phyloP scores from a whole-genome alignment of 2,329 filamentous ascomycete genomes.

The Hirsutella thompsonii region DNA sequence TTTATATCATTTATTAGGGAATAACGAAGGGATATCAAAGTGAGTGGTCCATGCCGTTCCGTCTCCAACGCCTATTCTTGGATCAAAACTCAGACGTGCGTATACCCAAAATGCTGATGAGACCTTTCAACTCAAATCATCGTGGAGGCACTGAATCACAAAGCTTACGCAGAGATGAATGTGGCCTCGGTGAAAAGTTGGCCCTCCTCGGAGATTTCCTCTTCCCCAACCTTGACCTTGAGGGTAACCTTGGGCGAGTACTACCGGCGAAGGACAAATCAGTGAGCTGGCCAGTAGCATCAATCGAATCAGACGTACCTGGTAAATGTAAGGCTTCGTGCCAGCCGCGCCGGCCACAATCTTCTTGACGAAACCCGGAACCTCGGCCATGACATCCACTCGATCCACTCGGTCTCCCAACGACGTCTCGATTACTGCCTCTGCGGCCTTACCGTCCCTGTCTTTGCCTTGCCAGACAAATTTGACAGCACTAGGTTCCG shows the following conservation, averaged over 20 bases:
- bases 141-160: too few species aligned
- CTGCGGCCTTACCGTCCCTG: constrained; percentile 61
- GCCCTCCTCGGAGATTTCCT: constrained; percentile 68
- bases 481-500: constrained; percentile 63
- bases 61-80: constrained; percentile 12
- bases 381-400: constrained; percentile 92
- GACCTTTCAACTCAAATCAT: too few species aligned
- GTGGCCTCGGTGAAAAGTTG: constrained; percentile 78
- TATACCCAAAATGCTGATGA: constrained; percentile 8
- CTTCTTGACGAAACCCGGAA: constrained; percentile 89
- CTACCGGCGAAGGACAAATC: constrained; percentile 26
- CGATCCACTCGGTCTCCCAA: constrained; percentile 59
- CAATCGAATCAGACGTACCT: constrained; percentile 39
- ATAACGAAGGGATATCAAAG: constrained; percentile 7
- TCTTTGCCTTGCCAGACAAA: constrained; percentile 69
- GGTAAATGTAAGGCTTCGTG: constrained; percentile 96
- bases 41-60: constrained; percentile 13
- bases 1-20: constrained; percentile 2
- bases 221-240: constrained; percentile 74
- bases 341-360: constrained; percentile 81
- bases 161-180: constrained; percentile 62
- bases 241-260: constrained; percentile 60
- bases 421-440: constrained; percentile 54
- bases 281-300: not conserved
- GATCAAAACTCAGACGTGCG: constrained; percentile 3